Base-by-base conservation (phyloP, 2,329 filamentous ascomycete species). In the Pseudocercospora crystallina region DNA sequence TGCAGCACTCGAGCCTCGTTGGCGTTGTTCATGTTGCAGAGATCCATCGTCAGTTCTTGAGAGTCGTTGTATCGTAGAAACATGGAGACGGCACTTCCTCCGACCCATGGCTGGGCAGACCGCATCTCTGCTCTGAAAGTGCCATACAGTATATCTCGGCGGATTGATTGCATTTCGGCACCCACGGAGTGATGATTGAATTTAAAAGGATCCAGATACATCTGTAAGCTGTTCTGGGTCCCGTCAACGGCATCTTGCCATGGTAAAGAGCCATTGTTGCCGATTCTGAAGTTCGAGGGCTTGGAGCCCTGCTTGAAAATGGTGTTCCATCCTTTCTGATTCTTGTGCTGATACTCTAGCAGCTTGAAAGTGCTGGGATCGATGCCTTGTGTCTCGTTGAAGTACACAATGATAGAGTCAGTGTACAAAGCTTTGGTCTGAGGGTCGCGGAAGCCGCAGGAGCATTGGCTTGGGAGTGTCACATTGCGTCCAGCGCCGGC, bases 351-450 rank as follows among this genome's bases (percentile, higher is more conserved):
- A 56, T 72, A 79, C 15, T 69, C 59, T 49, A 74, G 67, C 5
- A 69, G 61, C 7, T 71, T 43, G 48, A 78, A 74, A 12, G 70
- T 65, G 2, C 59, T 46, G 13, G 68, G 66, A 14, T 63, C 58
- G 10, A 72, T 48, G 12, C 46, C 62, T 7, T 58, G 58, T 2
- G 75, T 74, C 52, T 78, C 76, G 57, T 79, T 79, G 68, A 79
- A 79, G 61, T 78, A 79, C 4, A 74, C 65, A 41, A 78, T 74
- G 20, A 75, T 68, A 7, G 72, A 72, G 38, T 79, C 76, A 0
- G 75, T 79, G 54, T 72, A 78, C 9, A 76, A 55, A 13, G 68
- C 57, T 8, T 66, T 59, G 2, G 70, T 71, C 7, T 59, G 51
- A 1, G 60, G 51, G 54, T 79, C 75, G 49, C 70, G 69, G 51